A percentile compares a stretch with the other conserved stretches of the same genome.
Conservation (phyloP, 202 grass and related monocot genomes). For the Hordeum pubiflorum region DNA sequence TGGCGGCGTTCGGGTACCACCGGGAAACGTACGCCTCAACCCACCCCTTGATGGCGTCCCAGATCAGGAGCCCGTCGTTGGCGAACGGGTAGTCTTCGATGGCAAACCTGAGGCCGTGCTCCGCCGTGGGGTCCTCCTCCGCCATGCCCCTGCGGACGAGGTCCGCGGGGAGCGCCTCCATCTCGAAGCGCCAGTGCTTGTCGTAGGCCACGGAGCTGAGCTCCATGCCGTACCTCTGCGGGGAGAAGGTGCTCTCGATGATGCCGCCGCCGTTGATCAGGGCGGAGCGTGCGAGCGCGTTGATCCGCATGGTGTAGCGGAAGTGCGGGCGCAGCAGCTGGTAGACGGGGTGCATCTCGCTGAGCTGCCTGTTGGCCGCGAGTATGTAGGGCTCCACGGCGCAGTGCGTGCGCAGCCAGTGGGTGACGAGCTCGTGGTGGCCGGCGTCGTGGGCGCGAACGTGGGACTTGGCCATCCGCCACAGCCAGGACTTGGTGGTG, state of each 20-base stretch:
- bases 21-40: slow-evolving; percentile 53
- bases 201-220: slow-evolving; percentile 60
- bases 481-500: slow-evolving; percentile 55
- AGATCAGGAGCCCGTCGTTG: slow-evolving; percentile 62
- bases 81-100: slow-evolving; percentile 83
- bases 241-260: slow-evolving; percentile 68
- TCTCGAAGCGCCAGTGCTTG: slow-evolving; percentile 71
- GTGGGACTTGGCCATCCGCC: slow-evolving; percentile 68
- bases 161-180: slow-evolving; percentile 66
- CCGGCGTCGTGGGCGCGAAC: slow-evolving; percentile 65
- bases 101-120: slow-evolving; percentile 55
- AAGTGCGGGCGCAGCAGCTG: slow-evolving; percentile 65
- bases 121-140: slow-evolving; percentile 42
- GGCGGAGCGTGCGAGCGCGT: slow-evolving; percentile 40
- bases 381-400: slow-evolving; percentile 72
- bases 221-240: slow-evolving; percentile 60
- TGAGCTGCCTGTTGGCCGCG: slow-evolving; percentile 65
- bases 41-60: slow-evolving; percentile 66
- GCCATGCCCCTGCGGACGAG: slow-evolving; percentile 71
- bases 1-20: slow-evolving; percentile 35
- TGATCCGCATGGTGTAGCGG: slow-evolving; percentile 78
- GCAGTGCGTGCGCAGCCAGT: slow-evolving; percentile 70
- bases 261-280: slow-evolving; percentile 57
- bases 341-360: slow-evolving; percentile 75
- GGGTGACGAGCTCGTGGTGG: slow-evolving; percentile 70